Evolutionary conservation across 768 basidiomycete genomes (phyloP), one percentile per base, ranked within the genome.

Genomic region (Phanerochaete carnosa): DNA sequence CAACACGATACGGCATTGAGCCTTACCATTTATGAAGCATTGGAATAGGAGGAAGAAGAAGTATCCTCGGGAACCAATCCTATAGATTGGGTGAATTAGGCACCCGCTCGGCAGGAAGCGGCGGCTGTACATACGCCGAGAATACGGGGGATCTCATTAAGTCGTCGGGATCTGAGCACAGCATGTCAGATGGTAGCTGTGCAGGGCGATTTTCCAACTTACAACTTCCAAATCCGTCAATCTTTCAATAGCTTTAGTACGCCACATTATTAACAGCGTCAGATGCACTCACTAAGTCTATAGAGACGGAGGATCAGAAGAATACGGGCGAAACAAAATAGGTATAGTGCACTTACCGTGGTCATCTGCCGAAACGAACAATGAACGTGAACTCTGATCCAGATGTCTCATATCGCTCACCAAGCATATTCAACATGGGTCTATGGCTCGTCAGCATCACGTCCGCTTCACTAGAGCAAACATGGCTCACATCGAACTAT

Each of bases 31-130:
- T 66, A 90, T 85, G 72, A 95, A 95, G 65, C 91, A 92, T 66
- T 99, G 96, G 79, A 99, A 98, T 1, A 99, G 79, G 23, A 96
- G 78, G 76, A 87, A 99, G 79, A 87, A 95, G 72, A 95, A 95
- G 75, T 95, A 97, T 23, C 88, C 93, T 64, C 90, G 78, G 0
- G 85, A 74, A 6, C 95, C 96, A 57, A 98, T 90, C 8, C 89
- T 92, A 55, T 64, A 69, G 57, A 61, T 23, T 39, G 12, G 33
- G 13, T 28, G 3, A 26, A 13, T 53, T 19, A 33, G 29, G 19
- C 29, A 30, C 12, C 3, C 8, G 25, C 13, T 3, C 33, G 32
- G 8, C 51, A 3, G 26, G 19, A n/a, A 33, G 13, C 29, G 13
- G 6, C 2, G 7, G 25, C 26, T 54, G 26, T 33, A 69, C 81